Evolutionary conservation across 1,139 yeast species (phyloP).

Genomic region (Debaryomyces subglobosus): DNA sequence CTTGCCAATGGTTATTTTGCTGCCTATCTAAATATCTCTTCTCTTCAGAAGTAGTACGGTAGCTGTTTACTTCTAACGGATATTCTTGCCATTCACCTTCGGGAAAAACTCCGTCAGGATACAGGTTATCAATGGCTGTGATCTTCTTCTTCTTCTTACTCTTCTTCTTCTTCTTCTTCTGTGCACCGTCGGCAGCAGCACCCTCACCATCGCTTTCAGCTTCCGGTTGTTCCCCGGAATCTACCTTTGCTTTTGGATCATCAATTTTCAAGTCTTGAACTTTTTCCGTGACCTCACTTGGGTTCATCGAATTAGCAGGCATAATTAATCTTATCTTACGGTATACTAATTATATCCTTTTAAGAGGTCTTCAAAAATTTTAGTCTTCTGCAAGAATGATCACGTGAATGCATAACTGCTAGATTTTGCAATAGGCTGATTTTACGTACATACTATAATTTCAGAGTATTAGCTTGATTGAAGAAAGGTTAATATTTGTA

Average conservation of each 20-base stretch:
- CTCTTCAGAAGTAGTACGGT: conserved; percentile 86
- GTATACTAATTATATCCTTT: not conserved
- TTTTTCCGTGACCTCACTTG: not conserved
- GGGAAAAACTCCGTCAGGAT: conserved; percentile 77
- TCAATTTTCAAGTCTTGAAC: conserved; percentile 8
- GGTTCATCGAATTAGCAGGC: not conserved
- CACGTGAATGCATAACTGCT: not conserved
- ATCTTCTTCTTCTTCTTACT: conserved; percentile 46
- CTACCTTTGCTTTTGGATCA: not conserved
- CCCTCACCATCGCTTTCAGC: conserved; percentile 11
- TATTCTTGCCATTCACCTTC: conserved; percentile 87
- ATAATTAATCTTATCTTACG: not conserved
- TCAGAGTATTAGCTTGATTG: no score
- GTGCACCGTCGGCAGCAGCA: conserved; percentile 14
- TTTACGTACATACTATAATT: no score
- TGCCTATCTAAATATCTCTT: conserved; percentile 77
- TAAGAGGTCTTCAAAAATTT: not conserved
- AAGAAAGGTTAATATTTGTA: no score
- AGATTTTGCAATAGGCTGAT: not conserved
- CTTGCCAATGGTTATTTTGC: conserved; percentile 70
- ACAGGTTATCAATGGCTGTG: conserved; percentile 66
- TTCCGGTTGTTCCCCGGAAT: conserved; percentile 3
- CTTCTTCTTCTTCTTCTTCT: conserved; percentile 48
- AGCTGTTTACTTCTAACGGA: conserved; percentile 68
- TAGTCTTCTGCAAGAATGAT: not conserved